Evolutionary conservation across 2,329 filamentous ascomycete genomes (phyloP).

Genomic region (Xylariaceae sp.): DNA sequence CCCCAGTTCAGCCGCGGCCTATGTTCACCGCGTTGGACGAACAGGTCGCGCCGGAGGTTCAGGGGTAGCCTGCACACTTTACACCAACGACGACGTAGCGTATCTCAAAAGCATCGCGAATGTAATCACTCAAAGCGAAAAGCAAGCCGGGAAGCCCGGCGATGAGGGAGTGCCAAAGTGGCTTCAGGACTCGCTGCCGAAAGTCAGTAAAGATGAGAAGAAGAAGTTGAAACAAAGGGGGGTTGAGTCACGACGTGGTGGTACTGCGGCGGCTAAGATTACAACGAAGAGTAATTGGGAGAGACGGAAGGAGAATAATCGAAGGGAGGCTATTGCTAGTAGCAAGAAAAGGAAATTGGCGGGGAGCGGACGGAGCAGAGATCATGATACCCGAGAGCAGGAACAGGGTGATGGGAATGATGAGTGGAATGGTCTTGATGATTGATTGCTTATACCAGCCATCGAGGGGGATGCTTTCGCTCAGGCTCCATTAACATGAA

Average conservation of each 20-base stretch:
- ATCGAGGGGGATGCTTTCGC: too few relatives aligned
- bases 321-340: conserved; percentile 56
- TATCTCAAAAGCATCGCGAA: conserved; percentile 89
- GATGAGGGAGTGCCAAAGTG: conserved; percentile 70
- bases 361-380: conserved; percentile 24
- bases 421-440: conserved; percentile 49
- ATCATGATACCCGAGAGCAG: conserved; percentile 28
- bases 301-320: conserved; percentile 63
- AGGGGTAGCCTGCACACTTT: conserved; percentile 88
- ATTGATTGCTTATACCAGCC: conserved; percentile 26
- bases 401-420: conserved; percentile 27
- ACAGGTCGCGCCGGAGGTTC: conserved; percentile 87
- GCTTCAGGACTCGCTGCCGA: conserved; percentile 83
- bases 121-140: conserved; percentile 81
- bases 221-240: conserved; percentile 78
- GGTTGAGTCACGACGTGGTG: conserved; percentile 58
- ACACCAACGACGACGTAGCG: conserved; percentile 90
- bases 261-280: conserved; percentile 58
- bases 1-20: conserved; percentile 81
- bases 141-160: conserved; percentile 54
- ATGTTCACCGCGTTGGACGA: conserved; percentile 89
- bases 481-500: too few relatives aligned
- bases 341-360: conserved; percentile 53
- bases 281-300: conserved; percentile 79
- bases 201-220: conserved; percentile 77